Base-by-base conservation (phyloP, 2,329 filamentous ascomycete genomes). In the Aspergillus udagawae region DNA sequence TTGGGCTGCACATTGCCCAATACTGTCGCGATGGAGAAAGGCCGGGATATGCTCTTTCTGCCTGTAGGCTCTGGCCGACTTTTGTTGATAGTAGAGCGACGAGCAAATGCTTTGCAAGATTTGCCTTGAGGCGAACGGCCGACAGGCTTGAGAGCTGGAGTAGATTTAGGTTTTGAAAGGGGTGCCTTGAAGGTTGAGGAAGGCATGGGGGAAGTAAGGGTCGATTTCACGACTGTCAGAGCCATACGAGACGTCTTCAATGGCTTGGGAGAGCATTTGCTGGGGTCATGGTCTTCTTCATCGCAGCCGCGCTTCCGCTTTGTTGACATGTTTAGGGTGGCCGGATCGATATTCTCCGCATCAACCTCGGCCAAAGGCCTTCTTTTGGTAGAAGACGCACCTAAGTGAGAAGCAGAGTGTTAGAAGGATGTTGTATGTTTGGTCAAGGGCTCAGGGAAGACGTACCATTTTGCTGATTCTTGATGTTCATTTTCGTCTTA, bases 21-120 rank as follows among this genome's bases (percentile, higher is more conserved):
- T 3, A 91, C 92, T 25, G 90, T 89, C 70, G 94, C 89, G 58
- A 96, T 86, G 53, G 89, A 92, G 75, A 96, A 95, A 0, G 91
- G 90, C 6, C 80, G 75, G n/a, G 77, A 66, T 32, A 77, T 72
- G 27, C 75, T 76, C 56, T 76, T 70, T 54, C 69, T 79, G 59
- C 77, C 76, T 52, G 82, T 75, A 1, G 89, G 87, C 1, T 93
- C 88, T 54, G 92, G 80, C 49, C 91, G 89, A 48, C 83, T 79
- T 72, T 87, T 80, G 5, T 84, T 81, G n/a, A 81, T 82, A 17
- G 82, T 83, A 58, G 85, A 84, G 51, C 89, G 87, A 58, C 88
- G 86, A 69, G 82, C 86, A 52, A 84, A 85, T 45, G 91, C 80
- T 61, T 91, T 84, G 52, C 86, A 84, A 28, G 86, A 79, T 76